Evolutionary conservation across 2,329 filamentous ascomycete species (phyloP), one percentile per base, ranked within the genome.

Genomic region (Microsporum ferrugineum): DNA sequence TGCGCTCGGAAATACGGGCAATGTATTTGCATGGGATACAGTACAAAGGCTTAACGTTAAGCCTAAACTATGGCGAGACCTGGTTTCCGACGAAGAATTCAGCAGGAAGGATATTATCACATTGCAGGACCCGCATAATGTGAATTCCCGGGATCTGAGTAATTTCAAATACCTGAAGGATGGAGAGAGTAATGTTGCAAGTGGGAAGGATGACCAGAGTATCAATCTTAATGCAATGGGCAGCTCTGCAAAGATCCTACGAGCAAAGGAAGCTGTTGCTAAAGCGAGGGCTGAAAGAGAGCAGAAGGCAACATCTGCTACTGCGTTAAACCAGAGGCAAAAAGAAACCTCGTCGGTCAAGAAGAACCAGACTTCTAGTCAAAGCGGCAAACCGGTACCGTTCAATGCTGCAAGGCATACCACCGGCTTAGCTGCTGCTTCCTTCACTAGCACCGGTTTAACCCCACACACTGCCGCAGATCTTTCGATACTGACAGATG

Each of bases 1-100:
- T 53, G 92, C 91, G 14, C 80, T 99, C 65, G 82, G 85, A 61
- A 88, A 81, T 60, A 92, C 91, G 62, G 92, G 92, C 57, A 99
- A 99, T 75, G 94, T 96, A 3, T 99, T 97, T 72, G 86, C 91
- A 0, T 96, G 88, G 84, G 95, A 99, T 70, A 99, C 95, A 1
- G 84, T 99, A 41, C 89, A 97, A 75, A 83, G 89, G 68, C 84
- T 99, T 77, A 99, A 99, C 73, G 87, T 99, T 75, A 97, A 97
- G 78, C 82, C 90, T 57, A 97, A 96, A 82, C 88, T 95, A 78
- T 99, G 94, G 94, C 83, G 80, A 66, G 94, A 99, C 75, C 76
- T 99, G 49, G 82, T 97, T 6, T 89, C 88, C 69, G 92, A 99
- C 67, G 82, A 85, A 64, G 88, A 91, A 62, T 99, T 99, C 69